Evolutionary conservation across 805 yeast species (phyloP).

Genomic region (Crinitomyces ghanaensis): DNA sequence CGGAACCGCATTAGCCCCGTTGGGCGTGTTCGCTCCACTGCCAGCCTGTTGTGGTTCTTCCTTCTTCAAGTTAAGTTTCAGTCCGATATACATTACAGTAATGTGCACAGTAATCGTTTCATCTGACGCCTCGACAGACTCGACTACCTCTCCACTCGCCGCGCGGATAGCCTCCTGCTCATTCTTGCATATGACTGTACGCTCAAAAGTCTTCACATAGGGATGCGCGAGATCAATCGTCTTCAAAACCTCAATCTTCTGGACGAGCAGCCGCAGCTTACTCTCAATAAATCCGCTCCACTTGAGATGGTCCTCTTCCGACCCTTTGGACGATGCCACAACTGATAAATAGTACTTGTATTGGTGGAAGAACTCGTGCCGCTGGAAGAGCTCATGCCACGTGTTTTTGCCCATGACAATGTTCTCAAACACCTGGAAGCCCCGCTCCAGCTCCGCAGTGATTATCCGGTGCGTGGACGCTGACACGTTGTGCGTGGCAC

Average conservation of each 20-base stretch:
- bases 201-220: conserved; percentile 63
- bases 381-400: conserved; percentile 69
- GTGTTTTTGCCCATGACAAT: conserved; percentile 48
- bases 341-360: conserved; percentile 83
- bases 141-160: conserved; percentile 51
- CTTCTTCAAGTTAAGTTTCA: conserved; percentile 46
- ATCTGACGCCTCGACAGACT: conserved; percentile 31
- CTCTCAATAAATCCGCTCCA: conserved; percentile 95
- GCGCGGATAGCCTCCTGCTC: conserved; percentile 48
- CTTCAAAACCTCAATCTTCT: conserved; percentile 64
- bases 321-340: conserved; percentile 62
- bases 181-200: conserved; percentile 35
- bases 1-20: too few species aligned
- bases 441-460: conserved; percentile 67
- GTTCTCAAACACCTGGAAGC: conserved; percentile 56
- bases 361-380: conserved; percentile 69
- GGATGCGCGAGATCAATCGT: conserved; percentile 86
- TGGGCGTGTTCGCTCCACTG: too few species aligned
- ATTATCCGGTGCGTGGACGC: conserved; percentile 79
- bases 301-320: conserved; percentile 70
- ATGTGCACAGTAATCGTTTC: conserved; percentile 36
- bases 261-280: conserved; percentile 68
- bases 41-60: too few species aligned
- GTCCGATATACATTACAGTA: conserved; percentile 72
- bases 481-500: conserved; percentile 94